Conservation (phyloP, 352 stramenopile species). For the Phytophthora sojae region DNA sequence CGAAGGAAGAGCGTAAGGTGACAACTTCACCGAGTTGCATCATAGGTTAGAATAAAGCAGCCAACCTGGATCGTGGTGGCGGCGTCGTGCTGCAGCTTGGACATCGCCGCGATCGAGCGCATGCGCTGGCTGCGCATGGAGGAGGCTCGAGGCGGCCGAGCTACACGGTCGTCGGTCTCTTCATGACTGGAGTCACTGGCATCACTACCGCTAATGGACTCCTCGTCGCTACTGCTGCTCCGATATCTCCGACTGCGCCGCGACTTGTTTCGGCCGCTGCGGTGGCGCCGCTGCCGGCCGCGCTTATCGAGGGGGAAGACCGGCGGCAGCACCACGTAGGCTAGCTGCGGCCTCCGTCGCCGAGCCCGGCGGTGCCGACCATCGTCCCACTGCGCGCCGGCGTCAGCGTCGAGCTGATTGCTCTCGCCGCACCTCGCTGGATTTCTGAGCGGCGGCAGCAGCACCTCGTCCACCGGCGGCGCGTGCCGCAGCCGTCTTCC, state of each 20-base stretch:
- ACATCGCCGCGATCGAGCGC: conserved; percentile 54
- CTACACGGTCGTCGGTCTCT: conserved; percentile 4
- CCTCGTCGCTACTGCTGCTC: conserved; percentile 16
- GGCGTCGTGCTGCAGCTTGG: conserved; percentile 50
- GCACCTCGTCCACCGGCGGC: conserved; percentile 12
- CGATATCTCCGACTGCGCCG: not conserved
- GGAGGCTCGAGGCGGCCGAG: not conserved
- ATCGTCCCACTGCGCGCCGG: conserved; percentile 13
- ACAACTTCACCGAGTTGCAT: too few relatives aligned
- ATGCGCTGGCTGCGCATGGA: conserved; percentile 52
- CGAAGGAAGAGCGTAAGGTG: too few relatives aligned
- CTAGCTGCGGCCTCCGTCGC: conserved; percentile 24
- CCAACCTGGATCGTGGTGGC: conserved; percentile 55
- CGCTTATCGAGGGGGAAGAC: conserved; percentile 7
- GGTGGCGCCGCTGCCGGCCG: not conserved
- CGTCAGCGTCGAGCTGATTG: conserved; percentile 30
- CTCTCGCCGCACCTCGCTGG: conserved; percentile 11
- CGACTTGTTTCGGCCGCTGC: not conserved
- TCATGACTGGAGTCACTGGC: conserved; percentile 15
- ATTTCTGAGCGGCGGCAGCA: conserved; percentile 27
- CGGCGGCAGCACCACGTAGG: conserved; percentile 33
- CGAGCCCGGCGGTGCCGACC: conserved; percentile 9
- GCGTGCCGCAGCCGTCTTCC: not conserved
- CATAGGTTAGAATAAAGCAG: too few relatives aligned
- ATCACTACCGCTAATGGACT: conserved; percentile 9